A percentile compares a stretch with the other conserved stretches of the same genome.
Conservation (phyloP, 305 asterid species). For the Fraxinus floribunda region DNA sequence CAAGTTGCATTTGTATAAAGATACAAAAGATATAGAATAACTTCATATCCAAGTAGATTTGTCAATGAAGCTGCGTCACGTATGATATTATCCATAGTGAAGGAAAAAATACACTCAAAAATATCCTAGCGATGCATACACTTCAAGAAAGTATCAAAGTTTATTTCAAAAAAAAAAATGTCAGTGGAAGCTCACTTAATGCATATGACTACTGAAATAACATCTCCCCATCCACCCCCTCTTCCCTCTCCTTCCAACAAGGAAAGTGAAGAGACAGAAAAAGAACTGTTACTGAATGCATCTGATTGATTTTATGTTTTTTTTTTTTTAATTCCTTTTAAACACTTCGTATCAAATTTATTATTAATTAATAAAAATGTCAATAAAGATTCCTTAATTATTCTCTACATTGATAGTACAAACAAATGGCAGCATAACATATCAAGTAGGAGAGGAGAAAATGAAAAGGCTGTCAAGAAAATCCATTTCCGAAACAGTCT, state of each 20-base stretch:
- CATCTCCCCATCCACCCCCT: neutral
- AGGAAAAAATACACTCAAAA: neutral
- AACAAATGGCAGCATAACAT: neutral
- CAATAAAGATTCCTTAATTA: neutral
- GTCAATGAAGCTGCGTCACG: neutral
- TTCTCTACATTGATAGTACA: neutral
- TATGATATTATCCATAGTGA: neutral
- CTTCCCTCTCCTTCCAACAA: neutral
- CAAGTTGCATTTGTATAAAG: neutral
- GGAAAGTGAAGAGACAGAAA: neutral
- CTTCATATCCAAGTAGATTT: neutral
- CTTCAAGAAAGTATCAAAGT: neutral
- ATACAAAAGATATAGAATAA: neutral
- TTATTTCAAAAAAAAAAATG: too few relatives aligned
- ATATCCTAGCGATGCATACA: neutral
- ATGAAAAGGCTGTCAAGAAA: neutral
- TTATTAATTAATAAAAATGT: neutral
- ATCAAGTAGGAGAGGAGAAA: neutral
- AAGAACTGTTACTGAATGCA: neutral
- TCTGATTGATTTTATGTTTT: neutral
- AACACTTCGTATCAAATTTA: neutral
- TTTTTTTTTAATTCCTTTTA: neutral
- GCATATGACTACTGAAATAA: neutral
- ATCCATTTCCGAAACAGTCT: neutral
- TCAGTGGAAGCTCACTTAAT: neutral